Base-by-base conservation (phyloP, 192 early-diverging fungal species). In the Entomortierella lignicola region DNA sequence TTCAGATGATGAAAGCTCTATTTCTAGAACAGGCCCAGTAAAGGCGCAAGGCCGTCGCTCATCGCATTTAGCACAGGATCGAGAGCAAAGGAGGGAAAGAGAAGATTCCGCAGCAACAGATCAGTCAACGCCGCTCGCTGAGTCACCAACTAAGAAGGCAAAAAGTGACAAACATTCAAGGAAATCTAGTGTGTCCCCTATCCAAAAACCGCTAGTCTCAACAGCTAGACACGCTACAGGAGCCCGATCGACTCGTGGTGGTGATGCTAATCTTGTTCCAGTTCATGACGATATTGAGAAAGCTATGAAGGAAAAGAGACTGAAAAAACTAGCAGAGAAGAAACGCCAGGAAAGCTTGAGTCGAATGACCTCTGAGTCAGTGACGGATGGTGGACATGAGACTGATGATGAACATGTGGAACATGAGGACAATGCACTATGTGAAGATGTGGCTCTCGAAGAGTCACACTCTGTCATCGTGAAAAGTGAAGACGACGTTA, bases 201-300 rank as follows among this genome's bases (percentile, higher is more conserved):
- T 26, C 47, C 17, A 44, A 34, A 42, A 18, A 20, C 18, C 54
- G 0, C 7, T 31, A 29, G 44, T n/a, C 1, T 6, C 55, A 21
- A 43, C 60, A 21, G 39, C 30, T 4, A 29, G 42, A 8, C 43
- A n/a, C 6, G 8, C 31, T 11, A 21, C 60, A 20, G 55, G 31
- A 17, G 26, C 56, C 21, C 53, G 61, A 43, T 43, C 55, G 13
- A 62, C 53, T 29, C 59, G 69, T 50, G 56, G 50, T 37, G 58
- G 42, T 7, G 48, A 39, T 4, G 23, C 55, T 8, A 63, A 23
- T 21, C 21, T 72, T 27, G 71, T 74, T n/a, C 27, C 59, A 43
- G 63, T 20, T 0, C 57, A 74, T 50, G 72, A 74, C 31, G 72
- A 74, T 29, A 66, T 74, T 13, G 72, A 74, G 23, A 34, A 43